These are phyloP conservation scores for Coleophoma cylindrospora DNA, from an alignment of 2,329 filamentous ascomycete genomes.

Conservation along the genomic window DNA sequence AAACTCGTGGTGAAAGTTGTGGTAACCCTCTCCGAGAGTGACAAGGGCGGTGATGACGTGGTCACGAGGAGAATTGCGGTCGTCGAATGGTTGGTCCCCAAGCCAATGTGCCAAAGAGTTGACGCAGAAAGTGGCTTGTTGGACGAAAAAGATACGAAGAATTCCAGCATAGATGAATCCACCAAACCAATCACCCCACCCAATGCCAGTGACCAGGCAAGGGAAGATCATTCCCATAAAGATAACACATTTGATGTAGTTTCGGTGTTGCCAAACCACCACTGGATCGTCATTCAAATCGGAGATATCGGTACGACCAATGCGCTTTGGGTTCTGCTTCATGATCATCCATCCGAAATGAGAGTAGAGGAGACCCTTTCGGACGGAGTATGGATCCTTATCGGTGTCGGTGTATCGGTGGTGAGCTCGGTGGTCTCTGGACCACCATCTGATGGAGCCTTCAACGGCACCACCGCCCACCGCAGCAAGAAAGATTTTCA, in stretches of 20 bases:
- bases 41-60: constrained; percentile 82
- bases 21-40: constrained; percentile 84
- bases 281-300: constrained; percentile 83
- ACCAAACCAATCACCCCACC: constrained; percentile 77
- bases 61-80: constrained; percentile 86
- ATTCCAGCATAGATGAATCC: constrained; percentile 84
- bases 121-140: constrained; percentile 91
- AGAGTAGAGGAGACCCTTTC: constrained; percentile 81
- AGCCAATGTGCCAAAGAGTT: constrained; percentile 90
- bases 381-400: constrained; percentile 86
- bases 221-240: constrained; percentile 75
- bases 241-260: constrained; percentile 78
- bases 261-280: constrained; percentile 81
- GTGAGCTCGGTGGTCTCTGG: constrained; percentile 79
- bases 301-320: constrained; percentile 82
- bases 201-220: constrained; percentile 67
- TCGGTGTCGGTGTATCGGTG: constrained; percentile 91
- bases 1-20: constrained; percentile 96
- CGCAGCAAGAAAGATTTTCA: constrained; percentile 77
- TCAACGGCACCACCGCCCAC: constrained; percentile 80
- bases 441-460: constrained; percentile 87
- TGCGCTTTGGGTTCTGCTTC: constrained; percentile 88
- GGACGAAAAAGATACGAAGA: constrained; percentile 82
- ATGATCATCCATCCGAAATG: constrained; percentile 89
- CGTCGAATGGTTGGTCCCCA: constrained; percentile 87